Conservation (phyloP, 495 filamentous ascomycete genomes). For the Paragyromitra xinjiangensis region DNA sequence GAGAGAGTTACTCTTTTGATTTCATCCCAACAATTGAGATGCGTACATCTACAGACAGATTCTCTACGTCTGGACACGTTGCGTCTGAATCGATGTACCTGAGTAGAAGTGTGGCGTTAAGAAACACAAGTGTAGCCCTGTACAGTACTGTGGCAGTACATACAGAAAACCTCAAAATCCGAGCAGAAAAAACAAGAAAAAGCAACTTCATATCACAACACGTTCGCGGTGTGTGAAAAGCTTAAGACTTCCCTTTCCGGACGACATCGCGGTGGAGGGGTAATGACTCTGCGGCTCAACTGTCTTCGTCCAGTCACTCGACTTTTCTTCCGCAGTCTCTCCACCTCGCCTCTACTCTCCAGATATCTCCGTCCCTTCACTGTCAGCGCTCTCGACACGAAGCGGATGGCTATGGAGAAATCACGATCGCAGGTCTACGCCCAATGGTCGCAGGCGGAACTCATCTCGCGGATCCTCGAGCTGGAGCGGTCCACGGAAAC, state of each 20-base stretch:
- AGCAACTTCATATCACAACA: background rate
- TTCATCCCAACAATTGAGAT: background rate
- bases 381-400: conserved; percentile 7
- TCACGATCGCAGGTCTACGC: conserved; percentile 60
- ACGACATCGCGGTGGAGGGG: conserved; percentile 33
- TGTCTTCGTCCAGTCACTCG: background rate
- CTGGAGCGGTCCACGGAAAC: conserved; percentile 71
- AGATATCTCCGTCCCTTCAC: conserved; percentile 16
- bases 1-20: background rate
- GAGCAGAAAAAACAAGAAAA: background rate
- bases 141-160: background rate
- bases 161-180: background rate
- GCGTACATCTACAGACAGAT: background rate
- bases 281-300: conserved; percentile 39
- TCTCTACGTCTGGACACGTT: conserved; percentile 5
- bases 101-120: background rate
- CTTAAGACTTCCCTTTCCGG: background rate
- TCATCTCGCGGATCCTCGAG: conserved; percentile 71
- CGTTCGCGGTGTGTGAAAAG: background rate
- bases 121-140: too few species aligned
- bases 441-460: conserved; percentile 70
- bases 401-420: conserved; percentile 43
- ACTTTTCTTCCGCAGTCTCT: conserved; percentile 14
- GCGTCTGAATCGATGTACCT: background rate
- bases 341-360: conserved; percentile 6